These are phyloP conservation scores for Sugiyamaella novakii DNA, from an alignment of 1,139 yeast genomes.

Conservation along the genomic window DNA sequence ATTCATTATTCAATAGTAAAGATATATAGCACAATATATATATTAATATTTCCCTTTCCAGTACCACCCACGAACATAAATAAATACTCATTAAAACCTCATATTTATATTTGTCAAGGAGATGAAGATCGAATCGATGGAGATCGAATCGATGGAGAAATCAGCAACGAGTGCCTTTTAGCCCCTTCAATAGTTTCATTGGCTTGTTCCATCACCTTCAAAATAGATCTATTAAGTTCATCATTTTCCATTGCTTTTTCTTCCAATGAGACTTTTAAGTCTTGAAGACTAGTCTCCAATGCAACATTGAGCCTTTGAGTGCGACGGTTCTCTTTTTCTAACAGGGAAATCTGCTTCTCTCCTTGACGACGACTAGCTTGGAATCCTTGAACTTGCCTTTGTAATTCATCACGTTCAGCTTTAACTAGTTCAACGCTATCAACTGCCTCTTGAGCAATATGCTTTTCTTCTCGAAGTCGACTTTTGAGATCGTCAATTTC, in stretches of 20 bases:
- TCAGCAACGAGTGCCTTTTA: slow-evolving; percentile 35
- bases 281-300: slow-evolving; percentile 40
- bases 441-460: slow-evolving; percentile 21
- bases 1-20: too few species aligned
- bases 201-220: slow-evolving; percentile 42
- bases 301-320: slow-evolving; percentile 33
- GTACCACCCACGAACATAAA: neutral
- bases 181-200: slow-evolving; percentile 40
- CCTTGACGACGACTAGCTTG: slow-evolving; percentile 34
- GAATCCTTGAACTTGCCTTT: slow-evolving; percentile 34
- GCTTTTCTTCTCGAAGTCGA: slow-evolving; percentile 17
- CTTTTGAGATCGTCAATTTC: slow-evolving; percentile 24
- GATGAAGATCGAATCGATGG: slow-evolving; percentile 13
- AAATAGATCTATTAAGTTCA: slow-evolving; percentile 39
- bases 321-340: slow-evolving; percentile 37
- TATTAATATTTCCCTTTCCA: neutral
- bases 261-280: slow-evolving; percentile 42
- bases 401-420: slow-evolving; percentile 36
- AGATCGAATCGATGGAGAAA: slow-evolving; percentile 22
- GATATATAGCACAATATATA: too few species aligned
- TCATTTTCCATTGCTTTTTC: slow-evolving; percentile 45
- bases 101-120: neutral
- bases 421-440: slow-evolving; percentile 30
- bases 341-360: slow-evolving; percentile 34
- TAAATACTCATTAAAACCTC: neutral